These are phyloP conservation scores for Balakata baccata DNA, from an alignment of 345 rosid species.

Conservation along the genomic window DNA sequence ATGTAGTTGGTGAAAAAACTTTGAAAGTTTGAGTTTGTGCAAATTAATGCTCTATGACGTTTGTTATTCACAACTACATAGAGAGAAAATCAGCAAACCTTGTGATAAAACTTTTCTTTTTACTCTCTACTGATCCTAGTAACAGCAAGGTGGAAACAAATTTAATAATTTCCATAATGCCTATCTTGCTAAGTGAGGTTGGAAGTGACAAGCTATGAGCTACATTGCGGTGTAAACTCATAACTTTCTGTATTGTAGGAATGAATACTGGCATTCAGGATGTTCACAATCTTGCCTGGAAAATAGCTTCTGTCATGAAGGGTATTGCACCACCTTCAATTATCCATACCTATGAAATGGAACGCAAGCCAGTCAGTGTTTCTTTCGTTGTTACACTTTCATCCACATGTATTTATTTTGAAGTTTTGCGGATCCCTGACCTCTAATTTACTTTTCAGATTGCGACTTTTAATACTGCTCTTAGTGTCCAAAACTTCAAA, in stretches of 20 bases:
- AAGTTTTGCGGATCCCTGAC: slow-evolving; percentile 24
- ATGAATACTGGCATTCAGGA: slow-evolving; percentile 99
- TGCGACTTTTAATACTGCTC: slow-evolving; percentile 73
- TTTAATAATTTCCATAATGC: slow-evolving; percentile 3
- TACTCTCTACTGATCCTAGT: neutral
- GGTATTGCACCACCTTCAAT: slow-evolving; percentile 64
- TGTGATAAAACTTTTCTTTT: neutral
- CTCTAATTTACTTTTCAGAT: slow-evolving; percentile 44
- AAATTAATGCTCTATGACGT: neutral
- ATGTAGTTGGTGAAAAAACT: neutral
- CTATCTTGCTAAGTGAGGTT: neutral
- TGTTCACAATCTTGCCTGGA: slow-evolving; percentile 97
- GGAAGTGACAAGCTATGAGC: neutral
- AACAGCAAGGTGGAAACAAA: neutral
- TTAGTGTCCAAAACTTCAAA: slow-evolving; percentile 81
- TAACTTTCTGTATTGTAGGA: slow-evolving; percentile 42
- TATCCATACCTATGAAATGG: slow-evolving; percentile 71
- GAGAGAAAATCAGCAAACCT: neutral
- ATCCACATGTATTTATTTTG: slow-evolving; percentile 11
- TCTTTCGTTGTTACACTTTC: slow-evolving; percentile 20
- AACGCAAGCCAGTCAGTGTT: slow-evolving; percentile 91
- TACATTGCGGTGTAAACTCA: neutral
- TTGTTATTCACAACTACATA: neutral
- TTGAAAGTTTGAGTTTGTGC: neutral
- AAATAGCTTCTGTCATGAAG: slow-evolving; percentile 59